Evolutionary conservation across 1,284 basidiomycete genomes (phyloP).

Genomic region (Naganishia albida): DNA sequence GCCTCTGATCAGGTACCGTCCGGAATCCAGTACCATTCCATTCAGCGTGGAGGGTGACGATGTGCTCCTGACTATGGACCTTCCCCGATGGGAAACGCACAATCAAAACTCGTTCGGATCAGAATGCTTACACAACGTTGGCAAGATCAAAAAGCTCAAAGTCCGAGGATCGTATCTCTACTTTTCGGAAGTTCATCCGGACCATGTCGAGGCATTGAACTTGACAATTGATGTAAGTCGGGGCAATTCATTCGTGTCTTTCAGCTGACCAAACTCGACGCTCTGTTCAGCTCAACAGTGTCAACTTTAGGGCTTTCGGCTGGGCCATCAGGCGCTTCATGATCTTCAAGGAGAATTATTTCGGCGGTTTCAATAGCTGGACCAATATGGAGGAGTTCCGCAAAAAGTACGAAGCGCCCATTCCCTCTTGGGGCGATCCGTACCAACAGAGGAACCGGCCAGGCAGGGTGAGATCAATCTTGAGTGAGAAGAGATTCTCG

Average conservation of each 20-base stretch:
- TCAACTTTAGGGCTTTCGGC: slow-evolving; percentile 72
- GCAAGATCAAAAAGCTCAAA: slow-evolving; percentile 62
- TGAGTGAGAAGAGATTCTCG: neutral
- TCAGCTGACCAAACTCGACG: neutral
- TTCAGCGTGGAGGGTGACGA: slow-evolving; percentile 65
- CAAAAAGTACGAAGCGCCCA: slow-evolving; percentile 63
- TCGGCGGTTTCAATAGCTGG: slow-evolving; percentile 88
- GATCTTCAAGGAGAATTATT: slow-evolving; percentile 85
- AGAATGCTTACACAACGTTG: slow-evolving; percentile 58
- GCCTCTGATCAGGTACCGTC: slow-evolving; percentile 70
- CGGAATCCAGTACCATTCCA: slow-evolving; percentile 58
- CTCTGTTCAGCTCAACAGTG: slow-evolving; percentile 50
- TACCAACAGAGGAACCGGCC: slow-evolving; percentile 73
- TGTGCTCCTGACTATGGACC: slow-evolving; percentile 62
- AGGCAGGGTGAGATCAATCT: slow-evolving; percentile 61
- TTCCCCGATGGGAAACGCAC: slow-evolving; percentile 87
- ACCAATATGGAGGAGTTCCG: slow-evolving; percentile 81
- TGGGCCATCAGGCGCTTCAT: slow-evolving; percentile 86
- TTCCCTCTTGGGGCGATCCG: slow-evolving; percentile 71
- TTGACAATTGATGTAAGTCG: slow-evolving; percentile 66
- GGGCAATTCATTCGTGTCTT: neutral
- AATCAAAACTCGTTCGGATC: slow-evolving; percentile 68
- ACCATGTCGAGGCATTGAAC: slow-evolving; percentile 74
- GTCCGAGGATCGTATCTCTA: slow-evolving; percentile 75
- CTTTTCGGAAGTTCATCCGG: slow-evolving; percentile 65